Evolutionary conservation across 768 basidiomycete genomes (phyloP), one percentile per base, ranked within the genome.

Genomic region (Scleroderma bovista): DNA sequence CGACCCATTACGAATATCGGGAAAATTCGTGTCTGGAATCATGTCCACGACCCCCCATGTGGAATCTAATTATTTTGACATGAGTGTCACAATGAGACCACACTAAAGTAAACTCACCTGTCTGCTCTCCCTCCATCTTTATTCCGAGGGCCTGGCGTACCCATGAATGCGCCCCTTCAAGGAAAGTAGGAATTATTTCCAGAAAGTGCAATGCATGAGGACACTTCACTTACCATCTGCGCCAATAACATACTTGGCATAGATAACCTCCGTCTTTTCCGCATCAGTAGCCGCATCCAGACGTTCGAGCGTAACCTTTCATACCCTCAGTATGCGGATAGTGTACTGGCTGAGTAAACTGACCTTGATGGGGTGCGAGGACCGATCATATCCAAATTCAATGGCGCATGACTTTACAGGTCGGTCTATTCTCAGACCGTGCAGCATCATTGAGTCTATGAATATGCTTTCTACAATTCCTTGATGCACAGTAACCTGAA

Each of bases 1-100:
- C 44, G 71, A 71, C 54, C 72, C 75, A 49, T 81, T 81, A 16
- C 87, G 80, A 51, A 86, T 82, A 60, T 90, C 86, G 0, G 88
- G 88, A 52, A 89, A 87, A 59, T 88, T 71, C 1, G 86, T 88
- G n/a, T 81, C 75, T 0, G 83, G 83, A 22, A 78, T 58, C 44
- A 80, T 70, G 64, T 90, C 90, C 17, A 90, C 67, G 3, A 92
- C 89, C 3, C 90, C 90, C 90, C 90, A 93, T n/a, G 91, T 74
- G 50, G 78, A 84, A 47, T 90, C 83, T 68, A 36, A n/a, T 36
- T 36, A 36, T 36, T 5, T 36, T 15, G n/a, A 6, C 34, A 5
- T 36, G 6, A 29, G 72, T 75, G 41, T 16, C 6, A 17, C 11
- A 29, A 29, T 29, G 26, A 9, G 26, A 29, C 26, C 26, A 4